Percentiles rank a stretch among this genome's conserved stretches.
phyloP scores from a whole-genome alignment of 805 yeast genomes.

The Wickerhamomyces mucosus region DNA sequence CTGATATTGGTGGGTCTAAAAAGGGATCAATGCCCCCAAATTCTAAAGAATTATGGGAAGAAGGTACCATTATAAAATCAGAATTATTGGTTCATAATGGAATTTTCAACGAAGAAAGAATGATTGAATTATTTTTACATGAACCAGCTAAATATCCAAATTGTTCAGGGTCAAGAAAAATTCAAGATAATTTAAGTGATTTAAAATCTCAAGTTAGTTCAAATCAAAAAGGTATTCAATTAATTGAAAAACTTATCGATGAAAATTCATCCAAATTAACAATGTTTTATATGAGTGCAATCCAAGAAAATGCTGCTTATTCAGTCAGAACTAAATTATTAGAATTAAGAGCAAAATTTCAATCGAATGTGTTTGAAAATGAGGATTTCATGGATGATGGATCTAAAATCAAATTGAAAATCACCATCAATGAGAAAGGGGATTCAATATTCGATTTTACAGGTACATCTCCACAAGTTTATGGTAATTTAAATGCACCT shows the following conservation, averaged over 20 bases:
- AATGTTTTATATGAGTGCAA: constrained; percentile 68
- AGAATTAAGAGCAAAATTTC: constrained; percentile 33
- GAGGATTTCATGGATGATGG: constrained; percentile 79
- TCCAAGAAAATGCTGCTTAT: constrained; percentile 67
- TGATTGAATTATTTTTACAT: constrained; percentile 49
- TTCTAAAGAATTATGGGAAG: constrained; percentile 76
- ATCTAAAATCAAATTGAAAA: constrained; percentile 48
- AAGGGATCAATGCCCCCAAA: constrained; percentile 96
- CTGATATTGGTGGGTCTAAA: constrained; percentile 86
- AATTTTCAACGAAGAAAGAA: constrained; percentile 62
- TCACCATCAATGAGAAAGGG: constrained; percentile 35
- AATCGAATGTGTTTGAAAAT: constrained; percentile 32
- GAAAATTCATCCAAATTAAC: constrained; percentile 57
- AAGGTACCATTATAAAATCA: constrained; percentile 82
- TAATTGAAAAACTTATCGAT: constrained; percentile 47
- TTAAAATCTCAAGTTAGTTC: constrained; percentile 84
- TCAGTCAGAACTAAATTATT: constrained; percentile 54
- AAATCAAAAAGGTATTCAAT: constrained; percentile 71
- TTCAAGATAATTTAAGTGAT: constrained; percentile 78
- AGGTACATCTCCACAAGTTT: constrained; percentile 81
- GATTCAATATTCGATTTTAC: constrained; percentile 72
- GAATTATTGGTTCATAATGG: constrained; percentile 68
- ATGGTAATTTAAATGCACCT: constrained; percentile 91
- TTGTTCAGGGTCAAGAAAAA: constrained; percentile 80
- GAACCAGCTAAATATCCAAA: constrained; percentile 80